Conservation (phyloP, 179 eudicot species). For the Patellifolia procumbens region DNA sequence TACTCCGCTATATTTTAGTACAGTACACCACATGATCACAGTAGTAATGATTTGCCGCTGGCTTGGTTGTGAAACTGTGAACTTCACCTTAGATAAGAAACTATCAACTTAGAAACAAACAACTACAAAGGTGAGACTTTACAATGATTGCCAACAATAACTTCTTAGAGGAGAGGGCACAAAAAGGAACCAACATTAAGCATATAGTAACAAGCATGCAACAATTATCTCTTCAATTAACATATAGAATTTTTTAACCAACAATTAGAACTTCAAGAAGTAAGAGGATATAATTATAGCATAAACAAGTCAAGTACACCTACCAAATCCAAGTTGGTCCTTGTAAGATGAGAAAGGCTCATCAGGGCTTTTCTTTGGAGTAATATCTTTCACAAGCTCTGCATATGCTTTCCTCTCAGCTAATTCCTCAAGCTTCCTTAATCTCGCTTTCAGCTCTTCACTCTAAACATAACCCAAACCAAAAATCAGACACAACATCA, state of each 20-base stretch:
- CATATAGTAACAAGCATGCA: not conserved
- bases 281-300: not conserved
- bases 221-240: not conserved
- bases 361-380: conserved; percentile 48
- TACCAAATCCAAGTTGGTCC: conserved; percentile 82
- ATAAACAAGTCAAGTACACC: conserved; percentile 1
- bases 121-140: not conserved
- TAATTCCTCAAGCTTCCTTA: conserved; percentile 57
- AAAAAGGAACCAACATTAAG: not conserved
- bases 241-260: not conserved
- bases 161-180: not conserved
- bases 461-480: conserved; percentile 41
- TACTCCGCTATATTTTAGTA: not conserved
- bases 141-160: not conserved
- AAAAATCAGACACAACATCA: not conserved
- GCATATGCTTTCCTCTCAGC: conserved; percentile 75
- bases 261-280: not conserved
- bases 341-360: conserved; percentile 84
- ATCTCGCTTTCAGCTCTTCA: conserved; percentile 67
- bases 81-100: not conserved
- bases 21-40: not conserved
- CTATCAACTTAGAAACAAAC: not conserved
- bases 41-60: not conserved
- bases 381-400: conserved; percentile 75
- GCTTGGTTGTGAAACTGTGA: not conserved